Conservation (phyloP, 768 basidiomycete species). For the Rossbeevera mucosa region DNA sequence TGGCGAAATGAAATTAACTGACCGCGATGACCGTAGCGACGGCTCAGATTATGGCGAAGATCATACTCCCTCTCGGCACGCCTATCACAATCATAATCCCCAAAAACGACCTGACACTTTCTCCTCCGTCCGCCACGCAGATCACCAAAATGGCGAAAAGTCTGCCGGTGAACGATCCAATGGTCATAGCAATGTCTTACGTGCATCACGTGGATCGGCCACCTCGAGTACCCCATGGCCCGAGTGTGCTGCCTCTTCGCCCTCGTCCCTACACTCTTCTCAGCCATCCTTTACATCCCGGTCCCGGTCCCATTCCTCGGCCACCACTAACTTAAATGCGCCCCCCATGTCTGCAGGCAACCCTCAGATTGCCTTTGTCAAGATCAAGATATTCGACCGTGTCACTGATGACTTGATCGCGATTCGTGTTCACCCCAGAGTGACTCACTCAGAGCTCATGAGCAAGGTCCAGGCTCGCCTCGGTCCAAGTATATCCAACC, state of each 20-base stretch:
- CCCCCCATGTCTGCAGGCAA: constrained; percentile 76
- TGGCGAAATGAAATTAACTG: constrained; percentile 43
- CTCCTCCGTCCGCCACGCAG: constrained; percentile 35
- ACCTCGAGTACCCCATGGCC: constrained; percentile 26
- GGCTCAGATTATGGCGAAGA: constrained; percentile 65
- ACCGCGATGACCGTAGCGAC: constrained; percentile 50
- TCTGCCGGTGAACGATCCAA: constrained; percentile 28
- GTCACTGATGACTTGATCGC: constrained; percentile 93
- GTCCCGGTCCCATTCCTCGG: constrained; percentile 55
- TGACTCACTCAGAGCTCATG: constrained; percentile 81
- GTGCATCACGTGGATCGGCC: constrained; percentile 30
- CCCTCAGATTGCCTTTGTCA: constrained; percentile 84
- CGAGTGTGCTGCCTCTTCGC: constrained; percentile 36
- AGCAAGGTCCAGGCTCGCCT: constrained; percentile 88
- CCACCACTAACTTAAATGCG: constrained; percentile 48
- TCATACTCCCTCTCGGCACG: constrained; percentile 30
- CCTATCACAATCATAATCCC: constrained; percentile 34
- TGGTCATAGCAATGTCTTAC: constrained; percentile 15
- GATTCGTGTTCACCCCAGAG: constrained; percentile 91
- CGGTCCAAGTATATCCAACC: constrained; percentile 61
- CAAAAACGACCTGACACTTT: constrained; percentile 50
- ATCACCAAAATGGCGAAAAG: constrained; percentile 29
- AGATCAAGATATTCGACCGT: constrained; percentile 97
- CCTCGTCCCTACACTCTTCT: constrained; percentile 46
- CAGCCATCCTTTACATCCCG: constrained; percentile 51